Percentiles rank a stretch among this genome's conserved stretches.
phyloP scores from a whole-genome alignment of 331 rosid genomes.

The Acacia pycnantha region DNA sequence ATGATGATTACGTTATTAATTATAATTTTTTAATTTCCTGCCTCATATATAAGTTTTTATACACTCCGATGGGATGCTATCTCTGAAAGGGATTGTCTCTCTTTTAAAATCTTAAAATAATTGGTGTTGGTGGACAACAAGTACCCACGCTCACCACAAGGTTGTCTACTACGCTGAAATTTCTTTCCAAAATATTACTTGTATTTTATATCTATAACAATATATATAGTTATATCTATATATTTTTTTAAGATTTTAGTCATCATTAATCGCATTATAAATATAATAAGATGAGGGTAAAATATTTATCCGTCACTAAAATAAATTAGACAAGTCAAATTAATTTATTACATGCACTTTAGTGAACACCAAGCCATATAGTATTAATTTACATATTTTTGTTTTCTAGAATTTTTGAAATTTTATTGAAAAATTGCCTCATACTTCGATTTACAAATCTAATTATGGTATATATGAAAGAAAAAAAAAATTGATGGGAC shows the following conservation, averaged over 20 bases:
- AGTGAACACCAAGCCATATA: neutral
- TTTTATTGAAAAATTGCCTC: neutral
- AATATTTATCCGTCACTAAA: neutral
- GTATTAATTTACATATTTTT: neutral
- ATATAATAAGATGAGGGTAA: neutral
- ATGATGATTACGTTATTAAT: conserved; percentile 35
- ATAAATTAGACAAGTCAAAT: neutral
- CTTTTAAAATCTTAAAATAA: conserved; percentile 44
- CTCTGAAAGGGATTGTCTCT: conserved; percentile 81
- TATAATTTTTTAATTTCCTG: neutral
- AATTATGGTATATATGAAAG: conserved; percentile 22
- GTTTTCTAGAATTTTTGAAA: neutral
- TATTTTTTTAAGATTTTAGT: neutral
- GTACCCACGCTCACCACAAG: conserved; percentile 48
- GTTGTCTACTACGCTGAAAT: conserved; percentile 28
- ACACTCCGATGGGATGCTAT: conserved; percentile 50
- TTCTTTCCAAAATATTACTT: neutral
- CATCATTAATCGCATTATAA: neutral
- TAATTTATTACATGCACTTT: neutral
- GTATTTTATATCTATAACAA: neutral
- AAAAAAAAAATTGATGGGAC: conserved; percentile 27
- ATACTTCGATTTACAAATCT: neutral
- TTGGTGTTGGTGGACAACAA: conserved; percentile 24
- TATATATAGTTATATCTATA: neutral
- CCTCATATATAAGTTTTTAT: conserved; percentile 28